These are phyloP conservation scores for Chalaropsis ovoidea DNA, from an alignment of 2,329 filamentous ascomycete genomes.

Conservation along the genomic window DNA sequence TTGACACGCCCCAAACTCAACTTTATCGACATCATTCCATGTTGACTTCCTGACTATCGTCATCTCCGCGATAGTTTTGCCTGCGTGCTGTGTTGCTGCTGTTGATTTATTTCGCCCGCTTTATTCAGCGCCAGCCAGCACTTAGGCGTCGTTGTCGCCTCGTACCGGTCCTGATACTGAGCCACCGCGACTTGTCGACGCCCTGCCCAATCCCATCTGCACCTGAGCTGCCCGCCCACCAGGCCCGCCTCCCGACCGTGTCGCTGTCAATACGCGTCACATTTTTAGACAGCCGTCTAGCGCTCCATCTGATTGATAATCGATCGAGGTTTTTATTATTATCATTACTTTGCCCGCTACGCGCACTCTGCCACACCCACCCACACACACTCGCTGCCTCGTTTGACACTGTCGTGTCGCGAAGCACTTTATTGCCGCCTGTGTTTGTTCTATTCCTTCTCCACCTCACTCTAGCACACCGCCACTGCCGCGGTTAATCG, in stretches of 20 bases:
- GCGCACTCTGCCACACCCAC: background rate
- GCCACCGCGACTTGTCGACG: slow-evolving; percentile 13
- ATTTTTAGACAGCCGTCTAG: background rate
- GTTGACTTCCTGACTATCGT: slow-evolving; percentile 21
- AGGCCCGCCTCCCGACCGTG: slow-evolving; percentile 1
- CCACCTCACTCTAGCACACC: slow-evolving; percentile 14
- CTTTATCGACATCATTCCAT: slow-evolving; percentile 17
- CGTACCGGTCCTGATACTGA: background rate
- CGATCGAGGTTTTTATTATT: background rate
- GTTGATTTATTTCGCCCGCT: slow-evolving; percentile 4
- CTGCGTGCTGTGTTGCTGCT: background rate
- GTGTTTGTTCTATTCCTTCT: slow-evolving; percentile 11
- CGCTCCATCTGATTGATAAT: background rate
- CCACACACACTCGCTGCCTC: background rate
- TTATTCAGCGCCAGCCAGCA: background rate
- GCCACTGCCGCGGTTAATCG: slow-evolving; percentile 18
- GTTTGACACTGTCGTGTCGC: background rate
- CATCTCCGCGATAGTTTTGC: slow-evolving; percentile 10
- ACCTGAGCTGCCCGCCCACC: background rate
- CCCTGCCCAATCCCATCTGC: slow-evolving; percentile 11
- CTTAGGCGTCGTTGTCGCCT: slow-evolving; percentile 13
- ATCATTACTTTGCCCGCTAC: background rate
- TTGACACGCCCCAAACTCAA: slow-evolving; percentile 25
- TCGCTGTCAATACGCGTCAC: slow-evolving; percentile 18
- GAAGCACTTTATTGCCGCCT: slow-evolving; percentile 4